Evolutionary conservation across 2,329 filamentous ascomycete species (phyloP).

Genomic region (Elsinoe arachidis): DNA sequence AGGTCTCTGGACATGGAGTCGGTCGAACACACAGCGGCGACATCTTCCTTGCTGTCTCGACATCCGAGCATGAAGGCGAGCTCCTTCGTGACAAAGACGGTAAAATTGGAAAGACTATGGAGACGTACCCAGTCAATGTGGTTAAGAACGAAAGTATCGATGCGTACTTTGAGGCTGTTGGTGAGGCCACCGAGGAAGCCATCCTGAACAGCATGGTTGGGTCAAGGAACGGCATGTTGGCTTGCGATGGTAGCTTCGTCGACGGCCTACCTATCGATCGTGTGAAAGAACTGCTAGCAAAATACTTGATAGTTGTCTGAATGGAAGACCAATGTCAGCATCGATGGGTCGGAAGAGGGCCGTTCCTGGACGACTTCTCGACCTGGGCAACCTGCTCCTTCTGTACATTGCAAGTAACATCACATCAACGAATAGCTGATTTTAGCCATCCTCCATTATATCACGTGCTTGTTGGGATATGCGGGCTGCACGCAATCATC

Average conservation of each 20-base stretch:
- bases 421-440: background rate
- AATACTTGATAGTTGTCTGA: slow-evolving; percentile 22
- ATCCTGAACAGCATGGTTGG: slow-evolving; percentile 57
- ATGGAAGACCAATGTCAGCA: background rate
- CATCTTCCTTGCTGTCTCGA: slow-evolving; percentile 60
- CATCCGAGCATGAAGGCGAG: slow-evolving; percentile 31
- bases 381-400: no score
- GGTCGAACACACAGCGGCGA: slow-evolving; percentile 53
- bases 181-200: slow-evolving; percentile 56
- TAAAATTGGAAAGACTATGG: slow-evolving; percentile 27
- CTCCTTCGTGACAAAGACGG: slow-evolving; percentile 12
- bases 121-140: slow-evolving; percentile 39
- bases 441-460: background rate
- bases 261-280: slow-evolving; percentile 43
- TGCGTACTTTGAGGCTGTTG: slow-evolving; percentile 51
- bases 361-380: background rate
- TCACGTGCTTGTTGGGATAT: slow-evolving; percentile 8
- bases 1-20: slow-evolving; percentile 51
- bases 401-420: background rate
- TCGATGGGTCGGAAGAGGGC: background rate
- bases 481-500: background rate
- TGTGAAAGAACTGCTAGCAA: slow-evolving; percentile 40
- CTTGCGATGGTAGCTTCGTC: slow-evolving; percentile 42
- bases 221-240: slow-evolving; percentile 48
- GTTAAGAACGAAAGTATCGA: slow-evolving; percentile 54